phyloP scores from a whole-genome alignment of 257 asterid genomes.

The Paraleonurus japonicus region DNA sequence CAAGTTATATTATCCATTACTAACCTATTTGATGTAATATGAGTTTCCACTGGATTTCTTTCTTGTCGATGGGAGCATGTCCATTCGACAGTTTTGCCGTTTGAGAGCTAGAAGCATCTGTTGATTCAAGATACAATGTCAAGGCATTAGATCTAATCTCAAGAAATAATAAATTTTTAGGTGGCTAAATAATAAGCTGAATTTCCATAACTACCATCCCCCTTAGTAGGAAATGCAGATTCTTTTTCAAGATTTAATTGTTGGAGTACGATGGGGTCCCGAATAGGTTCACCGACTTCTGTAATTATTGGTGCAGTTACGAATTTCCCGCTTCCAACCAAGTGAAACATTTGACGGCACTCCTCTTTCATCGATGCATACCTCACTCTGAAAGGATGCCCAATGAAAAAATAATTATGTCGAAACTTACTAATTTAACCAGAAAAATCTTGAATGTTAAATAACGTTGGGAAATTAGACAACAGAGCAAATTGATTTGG shows the following conservation, averaged over 20 bases:
- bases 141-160: constrained; percentile 18
- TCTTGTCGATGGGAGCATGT: constrained; percentile 48
- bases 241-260: constrained; percentile 52
- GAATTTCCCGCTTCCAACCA: constrained; percentile 84
- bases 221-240: constrained; percentile 24
- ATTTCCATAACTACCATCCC: constrained; percentile 35
- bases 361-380: constrained; percentile 77
- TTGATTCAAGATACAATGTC: constrained; percentile 25
- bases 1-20: constrained; percentile 23
- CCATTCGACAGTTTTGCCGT: constrained; percentile 33
- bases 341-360: constrained; percentile 78
- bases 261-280: constrained; percentile 85
- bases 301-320: constrained; percentile 90
- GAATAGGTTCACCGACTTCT: constrained; percentile 79
- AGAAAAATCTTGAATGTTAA: constrained; percentile 9
- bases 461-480: neutral
- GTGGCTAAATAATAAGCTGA: constrained; percentile 6
- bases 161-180: constrained; percentile 13
- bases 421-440: constrained; percentile 4
- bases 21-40: constrained; percentile 93
- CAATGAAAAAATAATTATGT: constrained; percentile 23
- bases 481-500: neutral
- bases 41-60: constrained; percentile 89
- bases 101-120: constrained; percentile 37
- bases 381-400: constrained; percentile 53